Percentiles rank a stretch among this genome's conserved stretches.
Conservation (phyloP, 129 eudicot species). For the Heracleum sosnowskyi region DNA sequence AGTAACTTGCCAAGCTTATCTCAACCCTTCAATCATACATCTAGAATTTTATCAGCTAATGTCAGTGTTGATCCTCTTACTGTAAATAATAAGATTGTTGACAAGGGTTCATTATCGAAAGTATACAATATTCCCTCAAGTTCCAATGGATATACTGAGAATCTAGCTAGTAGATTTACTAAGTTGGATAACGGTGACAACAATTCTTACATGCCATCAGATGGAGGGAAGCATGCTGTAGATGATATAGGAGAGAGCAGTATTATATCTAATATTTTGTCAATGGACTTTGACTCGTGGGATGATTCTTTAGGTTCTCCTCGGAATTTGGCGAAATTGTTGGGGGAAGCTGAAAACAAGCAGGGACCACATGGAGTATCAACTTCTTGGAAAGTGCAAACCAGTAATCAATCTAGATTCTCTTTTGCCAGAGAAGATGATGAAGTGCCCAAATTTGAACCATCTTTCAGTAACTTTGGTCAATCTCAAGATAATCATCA, state of each 20-base stretch:
- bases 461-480: conserved; percentile 29
- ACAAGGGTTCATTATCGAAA: conserved; percentile 25
- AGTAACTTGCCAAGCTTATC: conserved; percentile 34
- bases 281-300: conserved; percentile 87
- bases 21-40: conserved; percentile 26
- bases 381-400: conserved; percentile 51
- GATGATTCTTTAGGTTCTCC: conserved; percentile 76
- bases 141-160: conserved; percentile 32
- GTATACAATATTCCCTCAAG: conserved; percentile 19
- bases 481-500: conserved; percentile 17
- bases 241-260: conserved; percentile 66
- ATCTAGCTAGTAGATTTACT: conserved; percentile 14
- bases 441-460: conserved; percentile 29
- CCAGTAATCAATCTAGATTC: conserved; percentile 75
- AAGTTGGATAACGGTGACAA: conserved; percentile 18
- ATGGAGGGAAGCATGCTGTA: conserved; percentile 22
- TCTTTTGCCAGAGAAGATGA: conserved; percentile 94
- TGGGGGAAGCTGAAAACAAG: conserved; percentile 56
- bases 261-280: conserved; percentile 81
- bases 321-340: conserved; percentile 56
- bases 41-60: conserved; percentile 19
- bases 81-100: conserved; percentile 35
- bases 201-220: conserved; percentile 28
- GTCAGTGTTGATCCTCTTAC: conserved; percentile 24
- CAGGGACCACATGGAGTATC: conserved; percentile 43